Evolutionary conservation across 768 basidiomycete species (phyloP).

Genomic region (Suillus discolor): DNA sequence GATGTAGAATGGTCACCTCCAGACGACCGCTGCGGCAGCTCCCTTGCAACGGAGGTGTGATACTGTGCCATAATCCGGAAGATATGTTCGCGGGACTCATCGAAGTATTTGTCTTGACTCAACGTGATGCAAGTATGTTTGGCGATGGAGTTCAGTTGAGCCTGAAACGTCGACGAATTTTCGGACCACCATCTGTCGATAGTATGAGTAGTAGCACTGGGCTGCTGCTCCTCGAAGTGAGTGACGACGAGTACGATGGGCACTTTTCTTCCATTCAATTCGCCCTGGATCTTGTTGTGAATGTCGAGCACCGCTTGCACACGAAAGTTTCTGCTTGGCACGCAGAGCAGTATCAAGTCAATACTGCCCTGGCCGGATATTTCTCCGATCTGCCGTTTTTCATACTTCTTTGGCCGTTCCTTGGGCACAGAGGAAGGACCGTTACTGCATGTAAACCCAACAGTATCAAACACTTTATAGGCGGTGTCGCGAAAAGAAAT

Average conservation of each 20-base stretch:
- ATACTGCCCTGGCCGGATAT: not conserved
- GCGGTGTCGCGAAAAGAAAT: conserved; percentile 9
- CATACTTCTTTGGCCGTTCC: not conserved
- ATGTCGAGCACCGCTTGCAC: not conserved
- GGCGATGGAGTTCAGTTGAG: not conserved
- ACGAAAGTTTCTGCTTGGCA: not conserved
- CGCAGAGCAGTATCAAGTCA: not conserved
- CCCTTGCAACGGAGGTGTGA: not conserved
- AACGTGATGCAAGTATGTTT: not conserved
- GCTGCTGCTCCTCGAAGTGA: not conserved
- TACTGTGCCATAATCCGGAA: not conserved
- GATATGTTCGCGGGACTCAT: not conserved
- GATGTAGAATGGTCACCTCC: not conserved
- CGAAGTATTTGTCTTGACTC: not conserved
- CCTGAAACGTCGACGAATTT: not conserved
- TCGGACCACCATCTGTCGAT: not conserved
- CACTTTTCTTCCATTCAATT: not conserved
- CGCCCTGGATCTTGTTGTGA: not conserved
- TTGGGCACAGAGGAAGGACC: not conserved
- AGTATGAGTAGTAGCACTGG: too few relatives aligned
- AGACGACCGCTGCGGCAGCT: not conserved
- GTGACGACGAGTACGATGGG: not conserved
- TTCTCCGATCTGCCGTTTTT: not conserved
- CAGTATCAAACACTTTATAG: not conserved
- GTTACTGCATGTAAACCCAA: not conserved